Evolutionary conservation across 2,329 filamentous ascomycete species (phyloP), one percentile per base, ranked within the genome.

Genomic region (Trichoderma sp.): DNA sequence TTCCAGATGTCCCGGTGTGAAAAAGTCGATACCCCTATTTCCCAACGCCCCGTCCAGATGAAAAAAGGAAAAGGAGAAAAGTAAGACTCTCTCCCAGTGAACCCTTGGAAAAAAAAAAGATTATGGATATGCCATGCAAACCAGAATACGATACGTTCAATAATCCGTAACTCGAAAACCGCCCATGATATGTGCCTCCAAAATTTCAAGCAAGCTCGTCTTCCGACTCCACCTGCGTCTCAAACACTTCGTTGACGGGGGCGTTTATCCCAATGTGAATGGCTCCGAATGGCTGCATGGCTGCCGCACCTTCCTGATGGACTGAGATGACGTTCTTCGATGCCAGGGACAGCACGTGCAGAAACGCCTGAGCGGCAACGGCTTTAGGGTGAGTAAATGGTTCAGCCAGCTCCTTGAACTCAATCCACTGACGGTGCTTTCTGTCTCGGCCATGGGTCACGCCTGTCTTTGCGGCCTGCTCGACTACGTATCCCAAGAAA

Each of bases 331-430:
- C 77, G 2, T 85, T 85, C 78, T 89, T 92, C 2, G 88, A 93
- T 6, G 87, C 89, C 54, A 96, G 83, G 13, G 86, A 84, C 16
- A 96, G 84, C 2, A 92, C 84, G 76, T 96, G 91, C 80, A 91
- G 87, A 76, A 93, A 90, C 0, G 89, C 92, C 77, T 94, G 91
- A 2, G 91, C 89, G 10, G 90, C 91, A 14, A 93, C 88, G 34
- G 87, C 81, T 43, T 82, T 84, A 34, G 86, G 87, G 52, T 81
- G 80, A 58, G 82, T 79, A 11, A 75, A 75, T 0, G 88, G 85
- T n/a, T 87, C 83, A 55, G 96, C 87, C 11, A 97, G 80, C 59
- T 88, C 81, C 56, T 90, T 87, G 75, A 97, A 96, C 0, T 84
- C 81, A 52, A 96, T 81, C 79, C 83, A 87, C 18, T 75, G 78